Evolutionary conservation across 768 basidiomycete genomes (phyloP), one percentile per base, ranked within the genome.

Genomic region (Mycena olivaceomarginata): DNA sequence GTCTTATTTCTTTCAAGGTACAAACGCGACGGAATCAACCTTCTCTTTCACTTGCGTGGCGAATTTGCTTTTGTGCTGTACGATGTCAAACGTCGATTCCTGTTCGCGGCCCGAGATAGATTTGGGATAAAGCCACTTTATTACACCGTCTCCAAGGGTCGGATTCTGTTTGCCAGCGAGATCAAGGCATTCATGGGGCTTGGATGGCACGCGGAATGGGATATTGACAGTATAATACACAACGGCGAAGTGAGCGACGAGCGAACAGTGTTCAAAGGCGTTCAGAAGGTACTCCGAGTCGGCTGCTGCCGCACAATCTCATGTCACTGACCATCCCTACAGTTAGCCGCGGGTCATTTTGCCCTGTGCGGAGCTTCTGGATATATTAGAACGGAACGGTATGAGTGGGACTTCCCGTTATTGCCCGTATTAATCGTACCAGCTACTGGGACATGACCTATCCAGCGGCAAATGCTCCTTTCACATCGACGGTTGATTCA

Each of bases 11-110:
- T n/a, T n/a, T 57, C 2, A 4, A 66, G 68, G 15, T 70, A 70
- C 53, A 66, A 79, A 37, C 71, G 73, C 43, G 72, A 80, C 59
- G 80, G 80, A 1, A 37, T 80, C 56, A 70, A 77, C 59, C 72
- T 79, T 10, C 22, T 81, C 13, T 66, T 62, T n/a, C 53, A 73
- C 40, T 67, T 81, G 2, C 79, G 80, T 13, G 80, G 79, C 4
- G 81, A 81, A 51, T 81, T 76, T n/a, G 81, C 75, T 0, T 81
- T 81, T 25, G 75, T 81, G 9, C 57, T 81, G 41, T 81, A 80
- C 63, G 81, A 81, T 25, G 31, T 66, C 46, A 41, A 72, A 25
- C 77, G 79, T 0, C 71, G 80, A 5, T 51, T 77, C 4, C 43
- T 77, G 39, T 74, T 81, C 59, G 75, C 70, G 1, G 81, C 77